phyloP scores from a whole-genome alignment of 768 basidiomycete genomes.

The Collybiopsis confluens region DNA sequence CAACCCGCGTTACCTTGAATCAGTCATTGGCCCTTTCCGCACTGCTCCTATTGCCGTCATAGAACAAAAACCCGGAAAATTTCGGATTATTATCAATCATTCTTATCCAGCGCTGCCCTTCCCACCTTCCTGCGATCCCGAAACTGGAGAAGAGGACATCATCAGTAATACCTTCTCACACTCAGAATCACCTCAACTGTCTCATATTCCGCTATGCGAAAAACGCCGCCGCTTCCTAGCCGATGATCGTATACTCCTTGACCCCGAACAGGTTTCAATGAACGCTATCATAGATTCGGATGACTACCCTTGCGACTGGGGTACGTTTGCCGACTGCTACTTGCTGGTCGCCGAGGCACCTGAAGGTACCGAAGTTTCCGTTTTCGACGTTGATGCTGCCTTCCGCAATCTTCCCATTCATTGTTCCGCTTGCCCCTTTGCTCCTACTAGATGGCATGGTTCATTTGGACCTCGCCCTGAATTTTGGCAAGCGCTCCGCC shows the following conservation, averaged over 20 bases:
- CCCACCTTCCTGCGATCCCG: no score
- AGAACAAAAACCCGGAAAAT: conserved; percentile 16
- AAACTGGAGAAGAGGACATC: no score
- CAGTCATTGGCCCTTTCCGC: conserved; percentile 20
- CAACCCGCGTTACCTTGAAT: conserved; percentile 8
- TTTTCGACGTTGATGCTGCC: conserved; percentile 34
- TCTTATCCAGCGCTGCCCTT: conserved; percentile 14
- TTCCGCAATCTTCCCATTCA: conserved; percentile 28
- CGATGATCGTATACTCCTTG: conserved; percentile 1
- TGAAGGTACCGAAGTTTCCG: conserved; percentile 26
- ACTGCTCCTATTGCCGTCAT: conserved; percentile 23
- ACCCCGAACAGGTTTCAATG: conserved; percentile 14
- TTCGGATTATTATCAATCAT: conserved; percentile 23
- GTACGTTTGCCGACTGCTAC: conserved; percentile 23
- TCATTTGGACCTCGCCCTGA: conserved; percentile 24
- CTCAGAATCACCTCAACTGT: no score
- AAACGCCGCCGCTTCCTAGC: no score
- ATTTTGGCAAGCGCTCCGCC: conserved; percentile 25
- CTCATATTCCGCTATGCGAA: not conserved
- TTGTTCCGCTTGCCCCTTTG: conserved; percentile 21
- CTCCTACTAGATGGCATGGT: conserved; percentile 17
- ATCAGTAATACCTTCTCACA: no score
- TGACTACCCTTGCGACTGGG: conserved; percentile 25
- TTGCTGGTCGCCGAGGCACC: conserved; percentile 26
- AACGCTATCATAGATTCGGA: conserved; percentile 22